Base-by-base conservation (phyloP, 2,329 filamentous ascomycete species). In the Plectosphaerella plurivora region DNA sequence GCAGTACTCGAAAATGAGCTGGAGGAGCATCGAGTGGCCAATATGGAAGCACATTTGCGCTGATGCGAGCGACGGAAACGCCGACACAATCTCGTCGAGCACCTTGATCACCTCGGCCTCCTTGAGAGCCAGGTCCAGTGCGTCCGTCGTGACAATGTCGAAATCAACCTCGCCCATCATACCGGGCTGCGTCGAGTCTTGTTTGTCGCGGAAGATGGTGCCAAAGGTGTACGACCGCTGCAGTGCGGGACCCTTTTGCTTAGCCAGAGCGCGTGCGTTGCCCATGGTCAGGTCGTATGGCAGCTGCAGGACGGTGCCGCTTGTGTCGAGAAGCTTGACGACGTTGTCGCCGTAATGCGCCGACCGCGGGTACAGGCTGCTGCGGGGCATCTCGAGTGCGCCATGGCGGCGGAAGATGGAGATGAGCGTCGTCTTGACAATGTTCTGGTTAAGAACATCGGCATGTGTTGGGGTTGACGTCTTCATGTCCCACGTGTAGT, bases 61-160 rank as follows among this genome's bases (percentile, higher is more conserved):
- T 1, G 83, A 78, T 10, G 82, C 79, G 12, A 96, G 75, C 3
- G 86, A 84, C 0, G 92, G 92, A 57, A 97, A 92, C 5, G 87
- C 81, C 47, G 85, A 79, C 15, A 95, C 81, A 41, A 97, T 88
- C 65, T 99, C 94, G 65, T 99, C 94, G 20, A 97, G 74, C 3
- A 97, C 92, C 62, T 97, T 97, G 60, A 99, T 82, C 1, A 91
- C 87, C 68, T 97, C 93, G 0, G 93, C 93, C 68, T 99, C 94
- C 63, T 96, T 95, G 52, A 97, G 69, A 1, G 91, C 87, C 45
- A 96, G 75, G 62, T 97, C 91, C 5, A 91, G 71, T 1, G 87
- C 87, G 60, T 92, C 86, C 45, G 83, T 81, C 1, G 91, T 93
- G n/a, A 96, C 81, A 54, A 99, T 91, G 69, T 99, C 94, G 66